Conservation (phyloP, 2,329 filamentous ascomycete genomes). For the Rhexocercosporidium sp. region DNA sequence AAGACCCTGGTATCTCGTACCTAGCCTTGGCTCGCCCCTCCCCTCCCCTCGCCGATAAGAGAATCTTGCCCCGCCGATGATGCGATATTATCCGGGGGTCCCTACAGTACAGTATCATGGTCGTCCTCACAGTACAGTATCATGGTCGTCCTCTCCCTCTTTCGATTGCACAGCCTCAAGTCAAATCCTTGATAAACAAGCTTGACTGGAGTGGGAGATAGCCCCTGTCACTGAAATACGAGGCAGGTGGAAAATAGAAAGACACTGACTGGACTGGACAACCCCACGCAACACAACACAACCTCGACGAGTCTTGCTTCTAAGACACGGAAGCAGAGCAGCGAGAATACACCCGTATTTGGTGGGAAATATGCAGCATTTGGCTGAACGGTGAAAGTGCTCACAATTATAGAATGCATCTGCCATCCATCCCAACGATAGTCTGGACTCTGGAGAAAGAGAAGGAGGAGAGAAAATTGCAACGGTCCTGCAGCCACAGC, state of each 20-base stretch:
- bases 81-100: neutral
- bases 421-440: neutral
- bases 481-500: neutral
- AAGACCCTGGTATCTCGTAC: neutral
- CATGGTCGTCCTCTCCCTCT: neutral
- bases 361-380: neutral
- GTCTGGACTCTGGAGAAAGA: neutral
- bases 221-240: neutral
- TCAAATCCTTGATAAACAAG: neutral
- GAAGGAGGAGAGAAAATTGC: neutral
- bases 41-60: neutral
- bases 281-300: neutral
- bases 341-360: neutral
- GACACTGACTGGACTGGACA: no score
- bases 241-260: constrained; percentile 8
- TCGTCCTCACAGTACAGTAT: no score
- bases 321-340: neutral
- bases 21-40: constrained; percentile 12
- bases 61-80: neutral
- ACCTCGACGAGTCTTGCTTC: neutral
- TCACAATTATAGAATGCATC: no score
- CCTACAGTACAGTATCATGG: no score
- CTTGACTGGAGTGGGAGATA: neutral
- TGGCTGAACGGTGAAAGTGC: no score
- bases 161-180: neutral